Percentiles rank a stretch among this genome's conserved stretches.
Conservation (phyloP, 371 early-diverging fungal species). For the Zychaea mexicana region DNA sequence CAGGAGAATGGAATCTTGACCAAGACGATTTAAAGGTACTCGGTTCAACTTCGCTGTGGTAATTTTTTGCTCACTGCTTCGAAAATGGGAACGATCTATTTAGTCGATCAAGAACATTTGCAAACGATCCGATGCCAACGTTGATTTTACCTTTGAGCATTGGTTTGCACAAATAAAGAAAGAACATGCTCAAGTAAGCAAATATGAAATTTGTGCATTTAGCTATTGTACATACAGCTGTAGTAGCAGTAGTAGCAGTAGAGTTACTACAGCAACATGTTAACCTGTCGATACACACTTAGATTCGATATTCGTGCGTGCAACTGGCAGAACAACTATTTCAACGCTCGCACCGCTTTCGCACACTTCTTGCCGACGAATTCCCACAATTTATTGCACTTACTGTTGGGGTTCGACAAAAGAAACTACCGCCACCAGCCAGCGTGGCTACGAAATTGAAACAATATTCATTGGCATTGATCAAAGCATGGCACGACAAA, state of each 20-base stretch:
- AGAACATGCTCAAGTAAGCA: constrained; percentile 65
- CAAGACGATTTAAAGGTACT: constrained; percentile 34
- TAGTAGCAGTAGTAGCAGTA: too few species aligned
- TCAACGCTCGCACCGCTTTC: constrained; percentile 67
- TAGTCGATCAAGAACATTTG: constrained; percentile 60
- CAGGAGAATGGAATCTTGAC: constrained; percentile 46
- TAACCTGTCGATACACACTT: too few species aligned
- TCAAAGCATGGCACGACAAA: constrained; percentile 60
- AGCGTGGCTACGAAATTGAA: constrained; percentile 54
- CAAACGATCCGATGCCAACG: constrained; percentile 49
- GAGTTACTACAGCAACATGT: background rate
- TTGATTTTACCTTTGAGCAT: constrained; percentile 45
- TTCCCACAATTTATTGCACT: constrained; percentile 59
- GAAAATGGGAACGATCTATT: constrained; percentile 27
- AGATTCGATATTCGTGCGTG: constrained; percentile 69
- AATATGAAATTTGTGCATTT: background rate
- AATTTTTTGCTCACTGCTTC: too few species aligned
- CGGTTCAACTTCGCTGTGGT: background rate
- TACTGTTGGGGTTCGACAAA: constrained; percentile 59
- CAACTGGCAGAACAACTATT: constrained; percentile 68
- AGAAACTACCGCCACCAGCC: constrained; percentile 60
- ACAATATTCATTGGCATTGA: constrained; percentile 49
- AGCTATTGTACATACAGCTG: background rate
- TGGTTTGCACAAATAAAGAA: constrained; percentile 57
- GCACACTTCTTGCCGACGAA: constrained; percentile 53